Evolutionary conservation across 768 basidiomycete genomes (phyloP), one percentile per base, ranked within the genome.

Genomic region (Lactarius quietus): DNA sequence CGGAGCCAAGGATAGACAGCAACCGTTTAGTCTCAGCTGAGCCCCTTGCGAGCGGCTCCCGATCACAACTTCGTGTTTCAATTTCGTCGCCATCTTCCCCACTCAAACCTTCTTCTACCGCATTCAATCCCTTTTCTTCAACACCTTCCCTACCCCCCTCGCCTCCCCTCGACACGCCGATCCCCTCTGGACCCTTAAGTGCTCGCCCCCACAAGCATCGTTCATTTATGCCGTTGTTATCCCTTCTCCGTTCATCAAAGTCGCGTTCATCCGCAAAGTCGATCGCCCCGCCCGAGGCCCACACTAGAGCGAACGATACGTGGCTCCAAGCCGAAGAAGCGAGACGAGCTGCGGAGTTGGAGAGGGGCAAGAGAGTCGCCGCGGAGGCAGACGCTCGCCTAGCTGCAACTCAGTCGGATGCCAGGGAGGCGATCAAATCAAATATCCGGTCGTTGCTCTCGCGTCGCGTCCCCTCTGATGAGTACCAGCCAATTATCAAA

Each of bases 401-500:
- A 9, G 31, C 29, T 2, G 31, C 31, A 28, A n/a, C 39, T 4
- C 31, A 52, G 36, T 26, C 29, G 20, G 26, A 57, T 10, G 56
- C 56, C n/a, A 66, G 41, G 56, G 48, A 58, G 14, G 28, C 31
- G 8, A 28, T 63, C 35, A 54, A 31, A 28, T 45, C 63, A 2
- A 55, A 41, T 57, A 38, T 70, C 33, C 53, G 57, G 41, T 26
- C 68, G 45, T 75, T 86, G 26, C 81, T 86, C 6, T 75, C 56
- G 20, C 62, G 66, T 20, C 10, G 39, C 10, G 76, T 78, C 41
- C 74, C 78, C 43, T 61, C 70, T 28, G 70, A 74, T 26, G 63
- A 65, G n/a, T 43, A 76, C 77, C 0, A 66, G 73, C 8, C 64
- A 72, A 81, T 88, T 38, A 79, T 91, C 9, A 80, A 82, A 51